Conservation (phyloP, 352 stramenopile genomes). For the Phytophthora gonapodyides region DNA sequence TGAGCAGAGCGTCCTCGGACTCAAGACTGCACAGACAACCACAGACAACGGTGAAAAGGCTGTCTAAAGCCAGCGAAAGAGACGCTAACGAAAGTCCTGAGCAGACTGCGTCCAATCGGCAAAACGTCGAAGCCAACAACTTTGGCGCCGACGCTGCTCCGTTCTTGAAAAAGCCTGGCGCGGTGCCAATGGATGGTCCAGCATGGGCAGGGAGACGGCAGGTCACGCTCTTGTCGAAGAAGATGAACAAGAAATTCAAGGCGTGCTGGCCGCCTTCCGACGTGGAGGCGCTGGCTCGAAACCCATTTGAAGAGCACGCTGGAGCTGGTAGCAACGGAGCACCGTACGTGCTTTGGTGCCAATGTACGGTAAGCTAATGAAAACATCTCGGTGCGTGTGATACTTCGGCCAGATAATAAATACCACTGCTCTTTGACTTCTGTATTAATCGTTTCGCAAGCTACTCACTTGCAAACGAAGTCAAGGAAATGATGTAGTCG, state of each 20-base stretch:
- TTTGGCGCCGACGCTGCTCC: conserved; percentile 25
- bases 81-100: conserved; percentile 8
- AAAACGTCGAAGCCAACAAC: conserved; percentile 17
- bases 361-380: conserved; percentile 61
- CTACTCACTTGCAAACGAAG: conserved; percentile 14
- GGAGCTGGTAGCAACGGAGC: background rate
- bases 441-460: no score
- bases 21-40: conserved; percentile 27
- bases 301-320: conserved; percentile 44
- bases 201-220: conserved; percentile 9
- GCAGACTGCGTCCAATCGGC: background rate
- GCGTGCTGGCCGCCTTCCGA: conserved; percentile 35
- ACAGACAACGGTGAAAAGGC: conserved; percentile 1
- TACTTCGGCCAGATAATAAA: background rate
- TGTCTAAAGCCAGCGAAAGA: conserved; percentile 5
- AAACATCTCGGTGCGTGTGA: background rate
- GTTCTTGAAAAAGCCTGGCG: conserved; percentile 29
- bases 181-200: background rate
- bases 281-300: conserved; percentile 30
- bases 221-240: conserved; percentile 52
- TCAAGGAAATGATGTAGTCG: conserved; percentile 49
- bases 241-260: conserved; percentile 58
- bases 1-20: conserved; percentile 29
- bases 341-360: conserved; percentile 62
- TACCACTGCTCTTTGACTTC: no score